phyloP scores from a whole-genome alignment of 75 land plant genomes.

The Selaginella tamariscina region DNA sequence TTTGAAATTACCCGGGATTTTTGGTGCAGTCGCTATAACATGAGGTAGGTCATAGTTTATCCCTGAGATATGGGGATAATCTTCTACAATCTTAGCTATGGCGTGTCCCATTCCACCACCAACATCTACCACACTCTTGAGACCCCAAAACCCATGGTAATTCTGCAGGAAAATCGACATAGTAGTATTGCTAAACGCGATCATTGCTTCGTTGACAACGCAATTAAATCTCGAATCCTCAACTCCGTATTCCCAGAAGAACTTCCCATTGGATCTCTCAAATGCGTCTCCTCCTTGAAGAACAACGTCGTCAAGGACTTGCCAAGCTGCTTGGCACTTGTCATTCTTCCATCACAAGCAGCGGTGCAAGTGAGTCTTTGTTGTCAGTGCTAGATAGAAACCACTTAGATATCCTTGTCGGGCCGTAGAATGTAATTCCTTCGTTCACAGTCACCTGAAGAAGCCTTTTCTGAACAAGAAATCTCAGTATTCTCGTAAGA shows the following conservation, averaged over 20 bases:
- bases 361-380: not conserved
- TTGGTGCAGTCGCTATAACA: constrained; percentile 19
- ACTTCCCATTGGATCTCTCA: not conserved
- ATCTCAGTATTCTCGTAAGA: not conserved
- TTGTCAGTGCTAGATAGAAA: not conserved
- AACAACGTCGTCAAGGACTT: not conserved
- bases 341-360: not conserved
- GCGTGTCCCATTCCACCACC: not conserved
- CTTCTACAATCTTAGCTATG: not conserved
- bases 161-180: not conserved
- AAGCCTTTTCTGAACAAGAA: not conserved
- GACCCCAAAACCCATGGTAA: constrained; percentile 5
- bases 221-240: not conserved
- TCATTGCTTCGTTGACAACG: constrained; percentile 1
- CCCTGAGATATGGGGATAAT: constrained; percentile 14
- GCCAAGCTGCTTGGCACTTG: constrained; percentile 2
- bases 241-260: not conserved
- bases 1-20: not conserved
- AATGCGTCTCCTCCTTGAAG: not conserved
- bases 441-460: not conserved
- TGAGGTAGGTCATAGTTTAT: constrained; percentile 26
- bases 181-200: not conserved
- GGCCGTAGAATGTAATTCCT: not conserved
- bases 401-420: constrained; percentile 2
- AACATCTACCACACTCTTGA: not conserved